Evolutionary conservation across 176 grass and related monocot species (phyloP).

Genomic region (Puccinellia tenuiflora): DNA sequence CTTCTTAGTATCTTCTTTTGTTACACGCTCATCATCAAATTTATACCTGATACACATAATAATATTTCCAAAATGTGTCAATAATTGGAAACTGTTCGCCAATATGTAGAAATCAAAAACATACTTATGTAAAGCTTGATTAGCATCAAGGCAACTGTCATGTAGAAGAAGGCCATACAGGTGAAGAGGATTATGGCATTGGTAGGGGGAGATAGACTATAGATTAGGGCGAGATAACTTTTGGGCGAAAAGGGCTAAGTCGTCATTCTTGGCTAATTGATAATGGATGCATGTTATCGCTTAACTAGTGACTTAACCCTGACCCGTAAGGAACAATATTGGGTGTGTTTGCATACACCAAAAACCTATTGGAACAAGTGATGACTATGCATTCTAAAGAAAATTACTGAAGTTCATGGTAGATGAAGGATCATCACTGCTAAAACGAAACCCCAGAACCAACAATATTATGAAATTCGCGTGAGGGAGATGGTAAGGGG

Average conservation of each 20-base stretch:
- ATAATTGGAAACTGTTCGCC: not conserved
- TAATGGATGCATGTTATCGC: not conserved
- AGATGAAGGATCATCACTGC: not conserved
- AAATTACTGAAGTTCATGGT: not conserved
- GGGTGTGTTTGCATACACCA: not conserved
- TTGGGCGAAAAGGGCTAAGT: not conserved
- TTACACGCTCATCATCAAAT: slow-evolving; percentile 95
- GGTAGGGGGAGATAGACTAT: not conserved
- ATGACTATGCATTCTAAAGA: slow-evolving; percentile 4
- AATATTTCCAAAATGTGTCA: slow-evolving; percentile 2
- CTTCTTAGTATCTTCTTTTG: slow-evolving; percentile 92
- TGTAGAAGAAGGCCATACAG: not conserved
- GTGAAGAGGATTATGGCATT: not conserved
- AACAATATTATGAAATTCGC: not conserved
- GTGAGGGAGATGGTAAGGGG: not conserved
- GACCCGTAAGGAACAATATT: not conserved
- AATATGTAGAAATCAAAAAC: not conserved
- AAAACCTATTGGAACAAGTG: not conserved
- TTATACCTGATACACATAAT: slow-evolving; percentile 63
- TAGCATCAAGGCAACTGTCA: not conserved
- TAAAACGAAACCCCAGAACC: not conserved
- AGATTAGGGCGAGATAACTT: not conserved
- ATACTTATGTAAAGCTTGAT: not conserved
- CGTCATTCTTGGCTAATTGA: not conserved
- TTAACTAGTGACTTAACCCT: not conserved